Base-by-base conservation (phyloP, 2,329 filamentous ascomycete species). In the Aspergillus jensenii region DNA sequence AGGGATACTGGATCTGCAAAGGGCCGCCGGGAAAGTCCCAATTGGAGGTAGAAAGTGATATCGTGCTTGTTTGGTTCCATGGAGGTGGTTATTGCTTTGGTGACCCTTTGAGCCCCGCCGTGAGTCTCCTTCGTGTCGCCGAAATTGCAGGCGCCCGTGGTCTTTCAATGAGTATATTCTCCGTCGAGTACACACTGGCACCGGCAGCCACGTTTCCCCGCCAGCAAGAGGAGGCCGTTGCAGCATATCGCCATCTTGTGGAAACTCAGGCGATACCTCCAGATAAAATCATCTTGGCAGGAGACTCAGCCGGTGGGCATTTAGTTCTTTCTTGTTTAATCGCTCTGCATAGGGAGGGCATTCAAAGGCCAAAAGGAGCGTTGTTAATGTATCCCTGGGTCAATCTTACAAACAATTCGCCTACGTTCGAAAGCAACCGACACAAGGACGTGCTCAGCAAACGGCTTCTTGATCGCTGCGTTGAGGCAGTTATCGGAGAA, bases 381-480 rank as follows among this genome's bases (percentile, higher is more conserved):
- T 25, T 53, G 27, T n/a, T 53, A 19, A 31, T 53, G 9, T 53
- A 46, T 8, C 51, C 51, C 9, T 53, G 51, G 51, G 41, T 46
- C 12, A 53, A 46, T 25, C 19, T 53, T 3, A 25, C 23, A 7
- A 45, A 53, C 31, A 14, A n/a, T n/a, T 45, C 41, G 12, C 41
- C 41, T 35, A 46, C 51, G 7, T 53, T 53, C 21, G 14, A 39
- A 21, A 45, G 17, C 31, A 53, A 53, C n/a, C 27, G 41, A 35
- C 27, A 53, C 31, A 53, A 46, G 7, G 51, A 53, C 23, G 17
- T 53, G 17, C 27, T 53, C 31, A 53, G 41, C 21, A 53, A 53
- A n/a, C 11, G 51, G 14, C 51, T 53, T 53, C 51, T 53, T 25
- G 51, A 53, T 17, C 41, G 51, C 6, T 53, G 51, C 15, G 51